Evolutionary conservation across 2,329 filamentous ascomycete species (phyloP).

Genomic region (Cladosporium cucumerinum): DNA sequence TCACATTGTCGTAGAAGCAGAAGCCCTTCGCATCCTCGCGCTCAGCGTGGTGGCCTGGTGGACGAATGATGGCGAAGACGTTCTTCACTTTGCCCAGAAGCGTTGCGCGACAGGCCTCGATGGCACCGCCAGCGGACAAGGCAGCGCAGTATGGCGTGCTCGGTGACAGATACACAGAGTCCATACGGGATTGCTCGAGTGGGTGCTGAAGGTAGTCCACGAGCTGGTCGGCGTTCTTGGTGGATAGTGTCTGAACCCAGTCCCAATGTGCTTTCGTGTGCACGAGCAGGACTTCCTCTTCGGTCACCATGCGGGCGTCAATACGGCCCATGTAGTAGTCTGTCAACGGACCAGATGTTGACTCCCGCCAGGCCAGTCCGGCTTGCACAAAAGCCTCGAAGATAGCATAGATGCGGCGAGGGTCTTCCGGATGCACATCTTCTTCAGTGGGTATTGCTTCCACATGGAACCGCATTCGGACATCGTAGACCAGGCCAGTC

Average conservation of each 20-base stretch:
- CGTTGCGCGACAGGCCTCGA: conserved; percentile 93
- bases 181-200: conserved; percentile 47
- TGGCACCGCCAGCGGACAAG: conserved; percentile 85
- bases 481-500: conserved; percentile 67
- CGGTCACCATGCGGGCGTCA: conserved; percentile 69
- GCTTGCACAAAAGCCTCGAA: conserved; percentile 82
- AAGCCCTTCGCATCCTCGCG: conserved; percentile 84
- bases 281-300: conserved; percentile 74
- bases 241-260: conserved; percentile 65
- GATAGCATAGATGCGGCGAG: conserved; percentile 85
- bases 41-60: conserved; percentile 93
- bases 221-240: conserved; percentile 33
- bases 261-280: conserved; percentile 74
- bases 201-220: conserved; percentile 60
- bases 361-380: conserved; percentile 55
- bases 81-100: conserved; percentile 83
- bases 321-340: conserved; percentile 66
- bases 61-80: conserved; percentile 89
- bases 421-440: conserved; percentile 91
- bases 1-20: conserved; percentile 97
- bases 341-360: conserved; percentile 45
- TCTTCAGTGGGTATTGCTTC: conserved; percentile 58
- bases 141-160: conserved; percentile 62
- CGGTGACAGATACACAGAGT: conserved; percentile 45
- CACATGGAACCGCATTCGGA: conserved; percentile 91